These are phyloP conservation scores for Amanita jacksonii DNA, from an alignment of 768 basidiomycete species.

Conservation along the genomic window DNA sequence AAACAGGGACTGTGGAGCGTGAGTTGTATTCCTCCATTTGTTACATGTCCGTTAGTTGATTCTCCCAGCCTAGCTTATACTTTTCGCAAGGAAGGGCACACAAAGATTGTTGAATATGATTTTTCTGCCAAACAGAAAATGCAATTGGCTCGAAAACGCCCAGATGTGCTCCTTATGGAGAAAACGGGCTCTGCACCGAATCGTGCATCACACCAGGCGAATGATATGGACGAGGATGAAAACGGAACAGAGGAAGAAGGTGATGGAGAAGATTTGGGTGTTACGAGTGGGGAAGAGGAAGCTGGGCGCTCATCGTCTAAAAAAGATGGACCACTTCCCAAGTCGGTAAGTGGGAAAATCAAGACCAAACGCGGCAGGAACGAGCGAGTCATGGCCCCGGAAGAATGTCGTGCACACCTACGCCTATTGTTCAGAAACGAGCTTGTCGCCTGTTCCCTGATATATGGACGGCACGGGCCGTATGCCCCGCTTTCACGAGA, in stretches of 20 bases:
- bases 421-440: slow-evolving; percentile 84
- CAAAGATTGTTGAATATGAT: slow-evolving; percentile 92
- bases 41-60: slow-evolving; percentile 6
- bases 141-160: slow-evolving; percentile 50
- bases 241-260: slow-evolving; percentile 41
- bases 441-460: slow-evolving; percentile 66
- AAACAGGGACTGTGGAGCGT: slow-evolving; percentile 74
- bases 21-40: slow-evolving; percentile 23
- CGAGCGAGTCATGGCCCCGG: slow-evolving; percentile 84
- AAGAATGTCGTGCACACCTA: slow-evolving; percentile 91
- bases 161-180: slow-evolving; percentile 61
- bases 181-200: slow-evolving; percentile 20
- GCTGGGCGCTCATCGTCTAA: slow-evolving; percentile 16
- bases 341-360: slow-evolving; percentile 65
- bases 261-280: slow-evolving; percentile 29
- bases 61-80: slow-evolving; percentile 62
- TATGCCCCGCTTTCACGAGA: slow-evolving; percentile 53
- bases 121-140: slow-evolving; percentile 71
- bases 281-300: slow-evolving; percentile 41
- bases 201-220: slow-evolving; percentile 16
- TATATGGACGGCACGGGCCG: slow-evolving; percentile 91
- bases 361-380: slow-evolving; percentile 75
- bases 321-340: slow-evolving; percentile 38
- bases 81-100: slow-evolving; percentile 88
- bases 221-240: slow-evolving; percentile 40